phyloP scores from a whole-genome alignment of 2,329 filamentous ascomycete species.

The Triangularia verruculosa region DNA sequence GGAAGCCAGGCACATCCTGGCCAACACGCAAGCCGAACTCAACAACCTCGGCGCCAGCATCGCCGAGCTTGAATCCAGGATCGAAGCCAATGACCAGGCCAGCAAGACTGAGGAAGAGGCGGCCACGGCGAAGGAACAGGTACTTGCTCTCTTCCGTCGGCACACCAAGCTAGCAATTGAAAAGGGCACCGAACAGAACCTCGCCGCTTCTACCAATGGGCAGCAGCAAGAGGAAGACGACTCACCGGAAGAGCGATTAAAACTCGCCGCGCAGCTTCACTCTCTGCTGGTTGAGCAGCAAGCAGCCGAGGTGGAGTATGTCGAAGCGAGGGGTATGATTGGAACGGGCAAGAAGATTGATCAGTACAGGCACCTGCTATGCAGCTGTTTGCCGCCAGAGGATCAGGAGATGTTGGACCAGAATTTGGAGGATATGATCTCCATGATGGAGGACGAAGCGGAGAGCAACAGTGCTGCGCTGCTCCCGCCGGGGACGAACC shows the following conservation, averaged over 20 bases:
- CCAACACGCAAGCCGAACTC: constrained; percentile 66
- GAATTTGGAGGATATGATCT: constrained; percentile 58
- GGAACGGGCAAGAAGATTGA: constrained; percentile 71
- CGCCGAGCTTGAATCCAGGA: constrained; percentile 51
- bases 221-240: constrained; percentile 21
- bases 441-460: constrained; percentile 61
- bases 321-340: constrained; percentile 64
- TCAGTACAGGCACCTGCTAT: constrained; percentile 68
- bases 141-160: constrained; percentile 37
- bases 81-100: constrained; percentile 55
- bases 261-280: constrained; percentile 56
- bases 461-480: constrained; percentile 37
- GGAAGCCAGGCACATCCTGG: constrained; percentile 63
- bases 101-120: constrained; percentile 51
- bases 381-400: constrained; percentile 63
- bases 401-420: constrained; percentile 67
- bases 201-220: constrained; percentile 30
- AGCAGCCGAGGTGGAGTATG: constrained; percentile 63
- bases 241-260: constrained; percentile 53
- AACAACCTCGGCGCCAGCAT: constrained; percentile 58
- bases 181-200: constrained; percentile 33
- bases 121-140: constrained; percentile 41
- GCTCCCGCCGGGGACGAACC: neutral
- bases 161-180: constrained; percentile 54
- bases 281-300: constrained; percentile 58